Evolutionary conservation across 495 filamentous ascomycete genomes (phyloP), one percentile per base, ranked within the genome.

Genomic region (Aspergillus avenaceus): DNA sequence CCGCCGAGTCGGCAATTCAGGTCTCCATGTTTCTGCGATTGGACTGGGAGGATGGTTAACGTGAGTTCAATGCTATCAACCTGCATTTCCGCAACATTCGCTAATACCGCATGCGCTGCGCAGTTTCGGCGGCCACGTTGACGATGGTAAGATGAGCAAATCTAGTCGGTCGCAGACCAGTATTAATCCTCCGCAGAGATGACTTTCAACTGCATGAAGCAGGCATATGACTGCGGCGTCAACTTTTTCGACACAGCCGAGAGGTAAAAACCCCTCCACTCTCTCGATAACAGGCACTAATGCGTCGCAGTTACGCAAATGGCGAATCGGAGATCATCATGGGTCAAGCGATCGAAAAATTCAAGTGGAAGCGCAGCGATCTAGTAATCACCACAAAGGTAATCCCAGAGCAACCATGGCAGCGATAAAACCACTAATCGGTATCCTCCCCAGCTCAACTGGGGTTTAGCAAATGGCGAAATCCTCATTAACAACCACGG

Each of bases 311-410:
- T 45, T 90, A 88, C 52, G 67, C 84, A 28, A 78, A 66, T 49
- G 88, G 88, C 46, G 76, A 86, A 55, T 85, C 80, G 13, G 88
- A 92, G 64, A 63, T 80, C 41, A 81, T 88, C 34, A 88, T 91
- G 81, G 88, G 88, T 14, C 61, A 79, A 53, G 86, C 85, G 1
- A 86, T 84, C 41, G 76, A 78, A 61, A 69, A 76, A 41, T 71
- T 69, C 43, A 69, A 64, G 9, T 77, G 89, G 89, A 86, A 86
- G 55, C 76, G 88, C 32, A 87, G 86, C 63, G 88, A 93, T 65
- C 70, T 91, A 28, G 89, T 95, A 23, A 84, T 95, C 56, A 88
- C 83, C 37, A 92, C 89, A n/a, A 93, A 93, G 76, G 77, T 86
- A 65, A 45, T 48, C 41, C 8, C 16, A 3, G 8, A 16, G 13